Evolutionary conservation across 192 early-diverging fungal species (phyloP), one percentile per base, ranked within the genome.

Genomic region (Mycoemilia scoparia): DNA sequence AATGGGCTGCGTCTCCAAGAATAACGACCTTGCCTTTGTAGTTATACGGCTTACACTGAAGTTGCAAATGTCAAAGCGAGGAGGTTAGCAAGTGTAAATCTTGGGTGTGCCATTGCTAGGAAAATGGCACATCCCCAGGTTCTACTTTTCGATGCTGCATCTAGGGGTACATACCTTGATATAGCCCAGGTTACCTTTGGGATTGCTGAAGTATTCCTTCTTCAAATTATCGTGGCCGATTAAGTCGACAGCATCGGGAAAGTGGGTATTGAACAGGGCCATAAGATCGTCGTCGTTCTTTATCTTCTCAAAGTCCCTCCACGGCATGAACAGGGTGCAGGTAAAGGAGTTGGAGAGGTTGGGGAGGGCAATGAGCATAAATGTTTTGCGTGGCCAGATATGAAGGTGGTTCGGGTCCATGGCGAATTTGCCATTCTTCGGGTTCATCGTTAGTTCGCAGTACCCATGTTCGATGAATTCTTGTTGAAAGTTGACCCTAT

Each of bases 341-440:
- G 92, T 97, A 46, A 97, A 97, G 1, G 88, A 77, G 32, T 76
- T 73, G 67, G 92, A 82, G 36, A 67, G 66, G 60, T 97, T 97
- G 22, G 92, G 88, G 31, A 97, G 69, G 0, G 92, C 92, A 55
- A 97, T 97, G 57, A 97, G 70, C 92, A 97, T 97, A 39, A 87
- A 93, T 10, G 80, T 79, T 38, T 89, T 76, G 6, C 83, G 67
- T 5, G 92, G 92, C 92, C 92, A 97, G 39, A 97, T 97, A 53
- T 97, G 92, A 34, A 97, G 66, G 36, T 93, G 88, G 46, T 86
- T 69, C 2, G 84, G 75, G 45, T 81, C 73, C 70, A 97, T 80
- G 11, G 71, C 73, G 60, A 77, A 93, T 9, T 76, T 68, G 7
- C 68, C 72, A 4, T 57, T 40, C 25, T 28, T 50, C 4, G 92